Evolutionary conservation across 306 rosid species (phyloP), one percentile per base, ranked within the genome.

Genomic region (Dalbergia cultrata): DNA sequence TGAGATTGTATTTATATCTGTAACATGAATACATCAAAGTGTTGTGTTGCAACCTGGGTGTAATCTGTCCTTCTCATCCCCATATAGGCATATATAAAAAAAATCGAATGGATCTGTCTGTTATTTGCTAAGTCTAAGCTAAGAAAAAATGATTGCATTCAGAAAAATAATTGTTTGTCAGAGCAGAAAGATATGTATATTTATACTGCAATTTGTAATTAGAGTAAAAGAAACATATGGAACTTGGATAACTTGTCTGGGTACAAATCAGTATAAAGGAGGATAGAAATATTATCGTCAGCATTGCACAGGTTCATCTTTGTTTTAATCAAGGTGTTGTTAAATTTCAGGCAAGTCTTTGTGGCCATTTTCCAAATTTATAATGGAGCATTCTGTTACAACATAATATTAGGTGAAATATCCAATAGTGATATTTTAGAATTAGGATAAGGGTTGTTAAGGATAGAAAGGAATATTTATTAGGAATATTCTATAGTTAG

Each of bases 291-390:
- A 72, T 49, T 22, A 2, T 31, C 35, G 76, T 47, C 17, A 16
- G 41, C 39, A 39, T 58, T 58, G 39, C 31, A 53, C 21, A 13
- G 7, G 22, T 62, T 78, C 52, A 19, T 69, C 67, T 13, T 70
- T 65, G 53, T 35, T 77, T 68, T 47, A 34, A 63, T 78, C 61
- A 61, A 65, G 73, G 16, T 50, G 65, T 61, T 81, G 67, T 81
- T 44, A 77, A 37, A 61, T 74, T 70, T 67, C 64, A 7, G 14
- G 76, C 59, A 64, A 21, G 14, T 7, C 9, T 67, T n/a, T 67
- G 49, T 10, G 10, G 26, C 22, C 54, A 50, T 17, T 65, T 72
- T 59, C 4, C 21, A 66, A 37, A 35, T 70, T 67, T 61, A 52
- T 53, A 31, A 17, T 59, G 54, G 13, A 53, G 11, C 9, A 50